Conservation (phyloP, 768 basidiomycete species). For the Mycena indigotica region DNA sequence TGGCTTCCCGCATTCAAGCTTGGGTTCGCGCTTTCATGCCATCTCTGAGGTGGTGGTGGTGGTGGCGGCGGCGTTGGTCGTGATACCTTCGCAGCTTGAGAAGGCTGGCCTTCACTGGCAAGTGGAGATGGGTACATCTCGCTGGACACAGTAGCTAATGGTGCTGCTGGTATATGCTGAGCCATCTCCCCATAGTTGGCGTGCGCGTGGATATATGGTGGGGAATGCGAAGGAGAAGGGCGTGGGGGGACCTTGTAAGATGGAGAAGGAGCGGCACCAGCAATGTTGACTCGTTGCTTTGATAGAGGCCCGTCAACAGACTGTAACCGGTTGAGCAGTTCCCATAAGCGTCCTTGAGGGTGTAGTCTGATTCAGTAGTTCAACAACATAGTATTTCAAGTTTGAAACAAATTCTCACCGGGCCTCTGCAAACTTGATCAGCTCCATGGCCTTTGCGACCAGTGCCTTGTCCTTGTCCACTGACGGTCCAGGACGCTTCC, state of each 20-base stretch:
- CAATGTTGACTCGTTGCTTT: background rate
- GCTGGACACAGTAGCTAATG: background rate
- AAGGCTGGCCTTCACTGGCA: background rate
- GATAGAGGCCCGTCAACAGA: background rate
- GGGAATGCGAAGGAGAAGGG: background rate
- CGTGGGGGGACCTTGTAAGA: background rate
- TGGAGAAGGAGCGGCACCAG: background rate
- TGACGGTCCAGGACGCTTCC: slow-evolving; percentile 8
- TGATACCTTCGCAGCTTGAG: background rate
- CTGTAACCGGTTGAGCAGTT: background rate
- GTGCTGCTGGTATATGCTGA: background rate
- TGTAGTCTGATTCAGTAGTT: background rate
- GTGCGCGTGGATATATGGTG: background rate
- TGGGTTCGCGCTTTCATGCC: no score
- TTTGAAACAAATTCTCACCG: slow-evolving; percentile 1
- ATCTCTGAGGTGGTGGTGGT: background rate
- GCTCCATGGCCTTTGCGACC: slow-evolving; percentile 5
- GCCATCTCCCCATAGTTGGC: background rate
- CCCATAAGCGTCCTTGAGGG: background rate
- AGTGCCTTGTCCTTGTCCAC: slow-evolving; percentile 5
- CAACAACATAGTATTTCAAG: background rate
- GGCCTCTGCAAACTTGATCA: slow-evolving; percentile 10
- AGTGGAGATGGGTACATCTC: background rate
- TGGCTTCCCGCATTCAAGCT: no score
- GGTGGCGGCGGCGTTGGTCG: background rate